Conservation (phyloP, 179 eudicot species). For the Nepenthes alata region DNA sequence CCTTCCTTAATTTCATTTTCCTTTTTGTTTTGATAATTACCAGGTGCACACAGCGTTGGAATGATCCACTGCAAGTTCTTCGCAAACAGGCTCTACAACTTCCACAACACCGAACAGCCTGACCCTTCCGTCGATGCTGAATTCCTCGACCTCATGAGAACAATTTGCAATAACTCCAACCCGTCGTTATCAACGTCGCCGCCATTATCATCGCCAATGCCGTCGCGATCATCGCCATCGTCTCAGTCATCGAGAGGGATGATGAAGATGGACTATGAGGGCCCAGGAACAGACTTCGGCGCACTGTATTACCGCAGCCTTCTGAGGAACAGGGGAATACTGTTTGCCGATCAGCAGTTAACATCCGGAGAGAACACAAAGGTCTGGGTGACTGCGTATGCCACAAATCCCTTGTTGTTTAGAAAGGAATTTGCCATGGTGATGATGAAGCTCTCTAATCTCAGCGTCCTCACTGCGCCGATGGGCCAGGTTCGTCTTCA, state of each 20-base stretch:
- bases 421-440: slow-evolving; percentile 32
- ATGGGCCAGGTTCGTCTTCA: slow-evolving; percentile 33
- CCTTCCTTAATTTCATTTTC: background rate
- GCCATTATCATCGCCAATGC: slow-evolving; percentile 8
- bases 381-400: slow-evolving; percentile 46
- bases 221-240: slow-evolving; percentile 10
- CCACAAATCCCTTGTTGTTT: slow-evolving; percentile 32
- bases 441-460: slow-evolving; percentile 55
- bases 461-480: slow-evolving; percentile 28
- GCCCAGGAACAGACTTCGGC: slow-evolving; percentile 31
- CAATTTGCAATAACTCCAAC: slow-evolving; percentile 27
- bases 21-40: slow-evolving; percentile 1
- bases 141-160: slow-evolving; percentile 29
- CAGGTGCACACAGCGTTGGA: slow-evolving; percentile 58
- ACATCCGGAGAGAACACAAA: slow-evolving; percentile 41
- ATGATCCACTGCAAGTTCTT: slow-evolving; percentile 47
- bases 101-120: slow-evolving; percentile 18
- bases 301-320: slow-evolving; percentile 40
- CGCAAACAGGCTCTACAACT: slow-evolving; percentile 29
- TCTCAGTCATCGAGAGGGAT: slow-evolving; percentile 13
- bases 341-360: slow-evolving; percentile 52
- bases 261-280: slow-evolving; percentile 39
- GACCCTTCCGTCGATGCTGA: slow-evolving; percentile 32
- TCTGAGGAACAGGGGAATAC: slow-evolving; percentile 35
- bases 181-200: slow-evolving; percentile 3